Conservation (phyloP, 2,329 filamentous ascomycete genomes). For the Aspergillus eucalypticola region DNA sequence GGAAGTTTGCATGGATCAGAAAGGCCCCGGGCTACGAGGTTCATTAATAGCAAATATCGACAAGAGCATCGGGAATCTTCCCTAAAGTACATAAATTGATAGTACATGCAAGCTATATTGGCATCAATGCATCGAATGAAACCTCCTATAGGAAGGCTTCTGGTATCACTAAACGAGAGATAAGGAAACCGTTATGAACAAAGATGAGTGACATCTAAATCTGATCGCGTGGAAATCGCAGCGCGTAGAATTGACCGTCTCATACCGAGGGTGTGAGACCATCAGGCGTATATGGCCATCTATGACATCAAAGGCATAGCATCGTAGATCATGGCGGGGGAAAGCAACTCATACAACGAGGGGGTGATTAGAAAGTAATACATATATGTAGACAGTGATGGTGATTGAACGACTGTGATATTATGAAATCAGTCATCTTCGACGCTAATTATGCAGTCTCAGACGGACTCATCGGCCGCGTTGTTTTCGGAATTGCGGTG, state of each 20-base stretch:
- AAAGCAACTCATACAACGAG: background rate
- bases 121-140: background rate
- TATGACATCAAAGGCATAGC: constrained; percentile 3
- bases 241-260: background rate
- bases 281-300: background rate
- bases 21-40: no score
- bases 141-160: background rate
- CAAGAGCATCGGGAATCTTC: background rate
- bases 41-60: no score
- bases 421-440: background rate
- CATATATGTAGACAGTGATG: background rate
- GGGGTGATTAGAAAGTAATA: background rate
- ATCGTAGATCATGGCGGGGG: constrained; percentile 5
- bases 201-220: background rate
- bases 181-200: background rate
- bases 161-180: constrained; percentile 3
- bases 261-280: background rate
- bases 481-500: constrained; percentile 18
- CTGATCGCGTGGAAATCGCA: background rate
- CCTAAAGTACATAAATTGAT: background rate
- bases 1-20: no score
- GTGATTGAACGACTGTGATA: background rate
- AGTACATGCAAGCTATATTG: background rate
- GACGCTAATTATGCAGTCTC: background rate
- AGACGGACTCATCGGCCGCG: constrained; percentile 11